phyloP scores from a whole-genome alignment of 2,329 filamentous ascomycete genomes.

The Colletotrichum tanaceti region DNA sequence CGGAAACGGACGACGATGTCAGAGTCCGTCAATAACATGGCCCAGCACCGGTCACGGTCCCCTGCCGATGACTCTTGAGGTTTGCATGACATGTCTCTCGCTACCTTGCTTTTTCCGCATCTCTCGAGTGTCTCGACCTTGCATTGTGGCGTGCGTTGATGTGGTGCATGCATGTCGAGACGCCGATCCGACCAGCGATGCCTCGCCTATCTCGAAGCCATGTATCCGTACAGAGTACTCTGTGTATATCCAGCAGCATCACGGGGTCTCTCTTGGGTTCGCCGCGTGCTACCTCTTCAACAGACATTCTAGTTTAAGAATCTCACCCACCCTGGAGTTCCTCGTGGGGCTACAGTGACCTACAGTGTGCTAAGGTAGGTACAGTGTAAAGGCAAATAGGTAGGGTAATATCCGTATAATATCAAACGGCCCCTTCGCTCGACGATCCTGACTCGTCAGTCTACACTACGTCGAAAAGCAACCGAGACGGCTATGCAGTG shows the following conservation, averaged over 20 bases:
- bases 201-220: conserved; percentile 5
- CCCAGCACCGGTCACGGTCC: neutral
- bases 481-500: conserved; percentile 15
- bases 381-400: too few relatives aligned
- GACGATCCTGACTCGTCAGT: conserved; percentile 22
- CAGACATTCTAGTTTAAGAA: neutral
- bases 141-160: conserved; percentile 5
- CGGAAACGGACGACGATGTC: neutral
- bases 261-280: conserved; percentile 1
- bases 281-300: conserved; percentile 4
- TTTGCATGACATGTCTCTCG: neutral
- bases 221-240: too few relatives aligned
- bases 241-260: conserved; percentile 6
- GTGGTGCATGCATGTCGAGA: neutral
- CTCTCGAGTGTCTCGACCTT: conserved; percentile 7
- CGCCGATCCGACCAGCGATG: conserved; percentile 1
- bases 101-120: neutral
- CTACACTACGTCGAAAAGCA: neutral
- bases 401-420: too few relatives aligned
- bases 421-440: conserved; percentile 11
- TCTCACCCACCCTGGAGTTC: neutral
- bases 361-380: too few relatives aligned
- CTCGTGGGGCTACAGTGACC: conserved; percentile 14
- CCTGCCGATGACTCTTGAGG: neutral
- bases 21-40: conserved; percentile 1